Base-by-base conservation (phyloP, 2,329 filamentous ascomycete species). In the Pseudocercospora fuligena region DNA sequence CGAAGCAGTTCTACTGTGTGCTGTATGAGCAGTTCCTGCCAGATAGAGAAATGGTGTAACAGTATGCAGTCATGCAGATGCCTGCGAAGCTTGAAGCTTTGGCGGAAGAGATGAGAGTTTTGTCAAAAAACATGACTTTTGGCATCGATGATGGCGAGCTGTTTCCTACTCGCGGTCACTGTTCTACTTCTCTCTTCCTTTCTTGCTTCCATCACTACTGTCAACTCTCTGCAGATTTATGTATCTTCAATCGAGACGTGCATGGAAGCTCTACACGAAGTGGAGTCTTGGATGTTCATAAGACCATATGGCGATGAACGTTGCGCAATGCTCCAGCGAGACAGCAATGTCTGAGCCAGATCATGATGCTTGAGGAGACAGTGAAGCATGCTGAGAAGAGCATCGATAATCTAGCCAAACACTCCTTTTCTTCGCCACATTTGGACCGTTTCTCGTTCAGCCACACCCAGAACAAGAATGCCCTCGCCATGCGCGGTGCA, bases 1-100 rank as follows among this genome's bases (percentile, higher is more conserved):
- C 27, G 40, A 47, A 25, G 21, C 57, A 60, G 19, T 46, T 46
- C 36, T 21, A 60, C 16, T 8, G 23, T n/a, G 21, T 25, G 19
- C 19, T 27, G 19, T 29, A 46, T 12, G 40, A 43, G 36, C 33
- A 43, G 57, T 46, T 43, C 12, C 36, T 60, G 33, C 57, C 36
- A 60, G 25, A 29, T 25, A 8, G 29, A 46, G 57, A 60, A 60
- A 29, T 60, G 40, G 57, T 60, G 57, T 47, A 60, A 46, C 36
- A 27, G n/a, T 23, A 27, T 56, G 40, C 40, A 43, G 40, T 43
- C 40, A 43, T 43, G 40, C 40, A 43, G 40, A 43, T 43, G 40
- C 40, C 40, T 16, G 14, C 40, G 16, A 43, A 43, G 40, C 40
- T 43, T 43, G 40, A 43, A 43, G 40, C n/a, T 43, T 43, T 43